Percentiles rank a stretch among this genome's conserved stretches.
phyloP scores from a whole-genome alignment of 2,329 filamentous ascomycete species.

The Parastagonospora avenae region DNA sequence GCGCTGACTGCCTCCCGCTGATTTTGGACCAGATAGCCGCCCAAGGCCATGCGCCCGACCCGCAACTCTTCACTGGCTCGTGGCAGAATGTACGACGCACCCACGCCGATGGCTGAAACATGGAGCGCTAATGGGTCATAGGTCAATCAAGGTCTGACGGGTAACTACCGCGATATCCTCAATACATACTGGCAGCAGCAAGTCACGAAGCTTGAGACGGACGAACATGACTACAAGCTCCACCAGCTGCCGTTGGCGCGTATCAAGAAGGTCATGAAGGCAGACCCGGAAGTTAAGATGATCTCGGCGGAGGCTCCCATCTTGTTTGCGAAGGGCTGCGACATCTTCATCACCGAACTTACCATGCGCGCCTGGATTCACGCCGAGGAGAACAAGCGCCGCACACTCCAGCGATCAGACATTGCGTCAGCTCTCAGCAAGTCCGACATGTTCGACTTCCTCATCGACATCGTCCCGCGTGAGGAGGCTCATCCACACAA shows the following conservation, averaged over 20 bases:
- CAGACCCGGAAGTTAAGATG: conserved; percentile 99
- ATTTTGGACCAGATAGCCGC: conserved; percentile 72
- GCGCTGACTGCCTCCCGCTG: conserved; percentile 23
- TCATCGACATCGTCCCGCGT: conserved; percentile 97
- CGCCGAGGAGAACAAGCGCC: conserved; percentile 96
- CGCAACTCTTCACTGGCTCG: conserved; percentile 89
- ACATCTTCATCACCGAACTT: conserved; percentile 98
- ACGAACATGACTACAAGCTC: conserved; percentile 97
- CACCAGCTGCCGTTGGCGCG: conserved; percentile 96
- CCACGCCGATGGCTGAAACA: background rate
- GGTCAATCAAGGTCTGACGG: conserved; percentile 94
- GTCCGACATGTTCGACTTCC: conserved; percentile 99
- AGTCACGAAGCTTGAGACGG: conserved; percentile 91
- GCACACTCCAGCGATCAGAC: conserved; percentile 92
- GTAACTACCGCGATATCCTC: conserved; percentile 93
- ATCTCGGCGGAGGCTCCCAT: conserved; percentile 98
- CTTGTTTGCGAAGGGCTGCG: conserved; percentile 96
- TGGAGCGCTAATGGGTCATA: conserved; percentile 48
- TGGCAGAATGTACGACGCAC: conserved; percentile 80
- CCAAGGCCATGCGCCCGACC: conserved; percentile 83
- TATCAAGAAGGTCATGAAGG: conserved; percentile 99
- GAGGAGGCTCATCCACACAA: conserved; percentile 91
- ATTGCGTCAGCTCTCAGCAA: conserved; percentile 95
- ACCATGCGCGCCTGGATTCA: conserved; percentile 99
- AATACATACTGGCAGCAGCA: conserved; percentile 99